These are phyloP conservation scores for Kwoniella sp. DNA, from an alignment of 768 basidiomycete species.

Conservation along the genomic window DNA sequence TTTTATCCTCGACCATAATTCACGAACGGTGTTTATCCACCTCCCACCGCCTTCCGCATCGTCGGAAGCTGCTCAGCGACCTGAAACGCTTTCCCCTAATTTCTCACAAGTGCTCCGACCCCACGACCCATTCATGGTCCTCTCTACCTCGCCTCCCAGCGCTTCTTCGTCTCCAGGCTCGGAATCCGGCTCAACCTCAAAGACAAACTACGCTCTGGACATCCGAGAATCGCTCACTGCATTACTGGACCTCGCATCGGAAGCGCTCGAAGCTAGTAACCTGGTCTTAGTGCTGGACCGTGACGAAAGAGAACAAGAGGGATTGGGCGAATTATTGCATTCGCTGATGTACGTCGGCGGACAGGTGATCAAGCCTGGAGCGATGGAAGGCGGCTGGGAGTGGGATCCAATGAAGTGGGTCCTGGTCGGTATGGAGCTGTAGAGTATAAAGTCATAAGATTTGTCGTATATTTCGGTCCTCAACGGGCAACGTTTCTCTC, in stretches of 20 bases:
- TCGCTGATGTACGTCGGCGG: slow-evolving; percentile 53
- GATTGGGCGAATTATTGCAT: slow-evolving; percentile 47
- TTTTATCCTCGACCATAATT: slow-evolving; percentile 42
- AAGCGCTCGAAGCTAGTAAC: slow-evolving; percentile 43
- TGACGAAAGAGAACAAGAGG: slow-evolving; percentile 42
- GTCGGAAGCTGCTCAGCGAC: slow-evolving; percentile 9
- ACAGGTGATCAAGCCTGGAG: slow-evolving; percentile 41
- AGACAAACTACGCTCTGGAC: slow-evolving; percentile 34
- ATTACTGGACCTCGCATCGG: slow-evolving; percentile 50
- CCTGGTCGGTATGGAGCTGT: slow-evolving; percentile 53
- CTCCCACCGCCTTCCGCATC: slow-evolving; percentile 31
- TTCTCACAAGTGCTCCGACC: slow-evolving; percentile 47
- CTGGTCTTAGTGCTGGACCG: slow-evolving; percentile 49
- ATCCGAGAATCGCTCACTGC: slow-evolving; percentile 52
- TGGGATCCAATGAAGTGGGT: slow-evolving; percentile 54
- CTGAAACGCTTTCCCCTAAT: slow-evolving; percentile 38
- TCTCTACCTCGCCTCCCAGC: slow-evolving; percentile 12
- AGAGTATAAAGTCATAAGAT: not conserved
- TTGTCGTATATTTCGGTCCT: not conserved
- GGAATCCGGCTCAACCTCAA: not conserved
- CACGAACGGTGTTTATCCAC: slow-evolving; percentile 41
- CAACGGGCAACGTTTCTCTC: not conserved
- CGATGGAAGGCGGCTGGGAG: slow-evolving; percentile 43
- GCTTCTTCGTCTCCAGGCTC: not conserved
- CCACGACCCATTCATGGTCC: slow-evolving; percentile 34